Conservation (phyloP, 2,329 filamentous ascomycete genomes). For the Magnaporthiopsis poae region DNA sequence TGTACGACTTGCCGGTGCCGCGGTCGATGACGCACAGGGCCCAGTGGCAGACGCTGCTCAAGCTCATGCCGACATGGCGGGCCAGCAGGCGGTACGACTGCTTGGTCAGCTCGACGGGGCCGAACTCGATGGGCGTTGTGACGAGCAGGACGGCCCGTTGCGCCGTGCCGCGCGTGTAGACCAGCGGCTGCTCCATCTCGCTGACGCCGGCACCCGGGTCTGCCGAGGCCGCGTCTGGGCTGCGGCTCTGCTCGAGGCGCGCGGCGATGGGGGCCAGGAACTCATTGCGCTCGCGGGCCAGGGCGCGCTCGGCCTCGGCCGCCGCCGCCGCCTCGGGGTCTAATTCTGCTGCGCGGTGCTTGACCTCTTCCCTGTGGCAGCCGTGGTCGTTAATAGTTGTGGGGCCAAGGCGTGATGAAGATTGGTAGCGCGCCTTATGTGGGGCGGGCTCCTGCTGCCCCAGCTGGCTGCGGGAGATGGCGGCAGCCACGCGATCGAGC, state of each 20-base stretch:
- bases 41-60: conserved; percentile 22
- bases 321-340: not conserved
- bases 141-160: conserved; percentile 19
- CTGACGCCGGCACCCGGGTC: not conserved
- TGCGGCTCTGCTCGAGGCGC: conserved; percentile 3
- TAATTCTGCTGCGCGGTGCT: not conserved
- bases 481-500: not conserved
- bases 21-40: conserved; percentile 21
- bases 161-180: conserved; percentile 2
- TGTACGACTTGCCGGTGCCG: conserved; percentile 15
- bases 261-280: conserved; percentile 6
- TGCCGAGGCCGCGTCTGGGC: not conserved
- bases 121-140: conserved; percentile 21
- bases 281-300: conserved; percentile 6
- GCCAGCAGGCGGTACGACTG: conserved; percentile 19
- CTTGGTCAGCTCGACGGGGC: conserved; percentile 19
- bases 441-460: not conserved
- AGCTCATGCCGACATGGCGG: conserved; percentile 21
- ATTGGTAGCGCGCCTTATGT: not conserved
- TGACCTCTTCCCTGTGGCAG: conserved; percentile 3
- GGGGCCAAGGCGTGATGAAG: not conserved
- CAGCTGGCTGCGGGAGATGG: not conserved
- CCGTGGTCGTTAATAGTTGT: not conserved
- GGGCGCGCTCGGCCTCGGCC: conserved; percentile 1
- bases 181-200: conserved; percentile 6